Conservation (phyloP, 2,329 filamentous ascomycete genomes). For the Diaporthe longicolla region DNA sequence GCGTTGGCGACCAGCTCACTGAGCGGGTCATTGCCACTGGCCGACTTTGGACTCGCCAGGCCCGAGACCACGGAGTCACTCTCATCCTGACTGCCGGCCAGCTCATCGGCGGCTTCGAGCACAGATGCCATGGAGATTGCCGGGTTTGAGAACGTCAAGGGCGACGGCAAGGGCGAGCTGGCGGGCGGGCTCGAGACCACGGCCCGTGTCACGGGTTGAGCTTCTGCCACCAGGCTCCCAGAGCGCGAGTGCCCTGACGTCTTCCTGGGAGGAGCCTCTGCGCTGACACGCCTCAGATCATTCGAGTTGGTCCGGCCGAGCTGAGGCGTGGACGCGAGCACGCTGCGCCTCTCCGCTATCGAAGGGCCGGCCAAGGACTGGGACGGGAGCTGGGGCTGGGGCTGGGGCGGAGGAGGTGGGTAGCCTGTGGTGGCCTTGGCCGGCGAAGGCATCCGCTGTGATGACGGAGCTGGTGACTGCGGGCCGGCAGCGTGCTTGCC, state of each 20-base stretch:
- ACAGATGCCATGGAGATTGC: slow-evolving; percentile 68
- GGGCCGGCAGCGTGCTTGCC: slow-evolving; percentile 57
- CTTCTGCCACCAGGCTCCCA: slow-evolving; percentile 56
- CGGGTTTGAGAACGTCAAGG: slow-evolving; percentile 49
- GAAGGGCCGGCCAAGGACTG: slow-evolving; percentile 42
- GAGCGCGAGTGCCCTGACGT: slow-evolving; percentile 57
- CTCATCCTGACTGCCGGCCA: slow-evolving; percentile 52
- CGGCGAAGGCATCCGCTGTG: slow-evolving; percentile 66
- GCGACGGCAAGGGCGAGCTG: slow-evolving; percentile 45
- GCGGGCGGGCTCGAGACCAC: slow-evolving; percentile 55
- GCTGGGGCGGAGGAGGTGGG: slow-evolving; percentile 42
- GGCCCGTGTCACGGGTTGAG: slow-evolving; percentile 53
- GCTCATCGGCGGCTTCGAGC: slow-evolving; percentile 68
- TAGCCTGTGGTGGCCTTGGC: slow-evolving; percentile 42
- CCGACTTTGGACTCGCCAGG: slow-evolving; percentile 71
- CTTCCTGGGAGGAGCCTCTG: slow-evolving; percentile 54
- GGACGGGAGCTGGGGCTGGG: slow-evolving; percentile 35
- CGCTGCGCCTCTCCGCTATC: slow-evolving; percentile 49
- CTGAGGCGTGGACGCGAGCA: slow-evolving; percentile 55
- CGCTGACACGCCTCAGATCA: slow-evolving; percentile 59
- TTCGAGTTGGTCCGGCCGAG: slow-evolving; percentile 52
- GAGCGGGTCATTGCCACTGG: slow-evolving; percentile 69
- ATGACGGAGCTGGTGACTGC: slow-evolving; percentile 46
- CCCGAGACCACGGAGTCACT: slow-evolving; percentile 45
- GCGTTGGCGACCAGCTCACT: slow-evolving; percentile 90